Base-by-base conservation (phyloP, 2,329 filamentous ascomycete species). In the Scytalidium sp. region DNA sequence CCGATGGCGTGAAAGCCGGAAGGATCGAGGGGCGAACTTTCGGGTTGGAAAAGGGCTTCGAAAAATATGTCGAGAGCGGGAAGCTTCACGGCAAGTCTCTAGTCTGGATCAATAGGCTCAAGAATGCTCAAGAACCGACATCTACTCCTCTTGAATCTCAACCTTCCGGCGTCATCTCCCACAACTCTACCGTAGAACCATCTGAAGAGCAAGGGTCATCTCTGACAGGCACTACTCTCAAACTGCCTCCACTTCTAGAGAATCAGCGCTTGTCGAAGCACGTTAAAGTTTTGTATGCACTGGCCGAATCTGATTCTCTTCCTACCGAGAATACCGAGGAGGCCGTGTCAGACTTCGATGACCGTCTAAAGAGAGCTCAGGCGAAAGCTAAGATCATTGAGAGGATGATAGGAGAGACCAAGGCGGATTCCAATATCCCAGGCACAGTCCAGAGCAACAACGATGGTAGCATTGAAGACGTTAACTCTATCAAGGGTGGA, bases 41-140 rank as follows among this genome's bases (percentile, higher is more conserved):
- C 64, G 94, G 93, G 1, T 81, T 97, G 40, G 88, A 95, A 66
- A 94, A 92, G 56, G 93, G 92, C 0, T 97, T 94, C 60, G 90
- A 96, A 61, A 97, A 96, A 70, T 97, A 95, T 63, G 65, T 88
- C 40, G 85, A 90, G 54, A 81, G 90, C 67, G 93, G 93, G 2
- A 78, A 79, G 51, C 70, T 97, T 25, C 86, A 93, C 60, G 89
- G 90, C 41, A 85, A 84, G 61, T 84, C 90, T 13, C 71, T 88
- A 20, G 76, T 97, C n/a, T 97, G 93, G 92, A 84, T 85, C 11
- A 87, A 88, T 52, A 78, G 91, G 47, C 69, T 91, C 10, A 74
- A 75, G 25, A 47, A 51, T 8, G 21, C 49, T 3, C 50, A 49
- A 42, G 47, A 47, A 36, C 4, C 46, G 19, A 6, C 11, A 10